phyloP scores from a whole-genome alignment of 1,139 yeast species.

The Blastobotrys serpentis region DNA sequence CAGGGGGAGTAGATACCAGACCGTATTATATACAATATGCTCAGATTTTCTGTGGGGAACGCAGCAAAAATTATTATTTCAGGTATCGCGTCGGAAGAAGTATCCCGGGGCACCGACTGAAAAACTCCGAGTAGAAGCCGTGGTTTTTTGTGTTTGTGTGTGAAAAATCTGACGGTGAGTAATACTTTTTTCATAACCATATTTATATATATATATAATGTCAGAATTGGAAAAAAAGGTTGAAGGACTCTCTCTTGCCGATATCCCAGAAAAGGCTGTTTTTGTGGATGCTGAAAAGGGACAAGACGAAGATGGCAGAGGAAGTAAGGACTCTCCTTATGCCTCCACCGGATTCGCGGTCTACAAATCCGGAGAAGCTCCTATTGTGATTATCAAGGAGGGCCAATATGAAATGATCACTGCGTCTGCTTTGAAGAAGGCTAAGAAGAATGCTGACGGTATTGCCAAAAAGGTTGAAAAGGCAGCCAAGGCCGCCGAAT shows the following conservation, averaged over 20 bases:
- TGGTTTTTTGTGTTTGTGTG: not conserved
- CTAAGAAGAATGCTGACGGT: constrained; percentile 94
- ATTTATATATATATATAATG: constrained; percentile 1
- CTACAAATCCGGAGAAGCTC: constrained; percentile 50
- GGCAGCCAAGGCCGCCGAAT: constrained; percentile 63
- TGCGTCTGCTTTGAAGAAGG: constrained; percentile 93
- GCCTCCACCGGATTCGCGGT: constrained; percentile 84
- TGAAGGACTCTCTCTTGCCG: constrained; percentile 9
- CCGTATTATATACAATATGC: not conserved
- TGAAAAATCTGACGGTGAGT: constrained; percentile 2
- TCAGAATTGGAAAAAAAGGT: constrained; percentile 14
- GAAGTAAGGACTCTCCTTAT: constrained; percentile 68
- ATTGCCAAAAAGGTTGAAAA: constrained; percentile 86
- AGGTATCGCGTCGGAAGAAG: too few species aligned
- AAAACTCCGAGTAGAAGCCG: not conserved
- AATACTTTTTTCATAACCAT: not conserved
- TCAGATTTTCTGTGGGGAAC: not conserved
- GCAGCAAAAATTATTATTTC: too few species aligned
- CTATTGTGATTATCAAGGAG: constrained; percentile 62
- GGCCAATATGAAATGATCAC: constrained; percentile 71
- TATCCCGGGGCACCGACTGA: too few species aligned
- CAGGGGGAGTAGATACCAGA: not conserved
- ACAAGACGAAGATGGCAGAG: constrained; percentile 54
- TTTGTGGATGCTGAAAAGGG: constrained; percentile 78
- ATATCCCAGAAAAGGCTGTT: constrained; percentile 28